These are phyloP conservation scores for Xerocomellus intermedius DNA, from an alignment of 768 basidiomycete genomes.

Conservation along the genomic window DNA sequence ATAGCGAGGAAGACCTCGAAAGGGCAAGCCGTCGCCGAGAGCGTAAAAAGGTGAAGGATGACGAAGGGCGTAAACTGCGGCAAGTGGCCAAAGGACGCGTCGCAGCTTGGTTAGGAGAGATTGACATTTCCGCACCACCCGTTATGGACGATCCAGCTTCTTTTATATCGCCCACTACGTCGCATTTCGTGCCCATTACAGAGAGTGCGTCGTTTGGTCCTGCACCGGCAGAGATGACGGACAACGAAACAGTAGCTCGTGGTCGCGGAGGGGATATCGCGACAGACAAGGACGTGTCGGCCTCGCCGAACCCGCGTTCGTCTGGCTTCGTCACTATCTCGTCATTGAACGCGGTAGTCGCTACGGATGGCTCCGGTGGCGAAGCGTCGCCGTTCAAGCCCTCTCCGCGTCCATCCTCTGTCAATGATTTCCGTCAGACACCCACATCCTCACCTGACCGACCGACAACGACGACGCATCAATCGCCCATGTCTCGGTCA, in stretches of 20 bases:
- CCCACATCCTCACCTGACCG: neutral
- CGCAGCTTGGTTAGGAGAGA: conserved; percentile 73
- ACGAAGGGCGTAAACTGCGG: conserved; percentile 38
- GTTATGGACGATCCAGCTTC: conserved; percentile 38
- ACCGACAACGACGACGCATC: neutral
- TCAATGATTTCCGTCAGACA: conserved; percentile 18
- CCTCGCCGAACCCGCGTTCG: conserved; percentile 66
- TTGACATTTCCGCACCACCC: conserved; percentile 56
- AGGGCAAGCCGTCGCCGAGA: conserved; percentile 23
- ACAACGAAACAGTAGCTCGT: neutral
- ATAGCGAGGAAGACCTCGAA: conserved; percentile 30
- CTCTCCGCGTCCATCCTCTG: conserved; percentile 20
- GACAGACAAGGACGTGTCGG: conserved; percentile 25
- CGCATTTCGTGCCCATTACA: conserved; percentile 28
- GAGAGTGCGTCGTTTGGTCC: conserved; percentile 24
- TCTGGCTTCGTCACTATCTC: conserved; percentile 73
- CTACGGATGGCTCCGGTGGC: conserved; percentile 1
- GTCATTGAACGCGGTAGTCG: conserved; percentile 40
- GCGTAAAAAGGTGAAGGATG: conserved; percentile 32
- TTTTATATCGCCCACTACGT: conserved; percentile 32
- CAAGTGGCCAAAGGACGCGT: conserved; percentile 65
- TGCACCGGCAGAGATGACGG: conserved; percentile 7
- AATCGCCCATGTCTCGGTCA: conserved; percentile 5
- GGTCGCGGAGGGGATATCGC: conserved; percentile 4
- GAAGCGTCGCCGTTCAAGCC: conserved; percentile 8